phyloP scores from a whole-genome alignment of 73 alveolate genomes.

The Uronychia setigera region DNA sequence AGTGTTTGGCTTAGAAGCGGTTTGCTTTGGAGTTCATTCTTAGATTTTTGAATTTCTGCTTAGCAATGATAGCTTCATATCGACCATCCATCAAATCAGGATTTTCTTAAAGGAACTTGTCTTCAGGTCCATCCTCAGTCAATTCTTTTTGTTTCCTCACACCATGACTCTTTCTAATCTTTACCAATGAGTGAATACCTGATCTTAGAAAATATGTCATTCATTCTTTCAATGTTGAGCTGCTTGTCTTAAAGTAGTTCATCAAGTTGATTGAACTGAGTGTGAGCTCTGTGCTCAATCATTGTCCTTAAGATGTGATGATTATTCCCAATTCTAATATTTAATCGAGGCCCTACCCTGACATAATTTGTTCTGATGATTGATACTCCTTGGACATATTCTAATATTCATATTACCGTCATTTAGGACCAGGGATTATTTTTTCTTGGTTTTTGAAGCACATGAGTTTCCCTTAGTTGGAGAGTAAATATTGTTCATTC shows the following conservation, averaged over 20 bases:
- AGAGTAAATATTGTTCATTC: neutral
- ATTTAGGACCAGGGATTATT: neutral
- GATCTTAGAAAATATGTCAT: neutral
- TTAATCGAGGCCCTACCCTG: neutral
- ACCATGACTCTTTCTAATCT: neutral
- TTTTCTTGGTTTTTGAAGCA: neutral
- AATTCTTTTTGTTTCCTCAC: neutral
- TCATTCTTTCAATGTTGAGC: neutral
- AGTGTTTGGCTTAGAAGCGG: neutral
- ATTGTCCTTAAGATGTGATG: neutral
- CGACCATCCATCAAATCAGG: neutral
- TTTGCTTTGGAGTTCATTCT: neutral
- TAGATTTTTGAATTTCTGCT: neutral
- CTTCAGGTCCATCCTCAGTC: neutral
- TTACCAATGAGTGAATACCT: neutral
- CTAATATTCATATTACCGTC: neutral
- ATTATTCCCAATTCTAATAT: neutral
- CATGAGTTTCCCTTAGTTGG: neutral
- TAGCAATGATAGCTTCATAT: neutral
- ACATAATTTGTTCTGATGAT: neutral
- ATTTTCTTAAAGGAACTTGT: no score
- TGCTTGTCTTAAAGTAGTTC: neutral
- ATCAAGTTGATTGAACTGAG: neutral
- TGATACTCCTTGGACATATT: neutral
- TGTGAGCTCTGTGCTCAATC: neutral